These are phyloP conservation scores for Apiospora koreana DNA, from an alignment of 2,329 filamentous ascomycete genomes.

Conservation along the genomic window DNA sequence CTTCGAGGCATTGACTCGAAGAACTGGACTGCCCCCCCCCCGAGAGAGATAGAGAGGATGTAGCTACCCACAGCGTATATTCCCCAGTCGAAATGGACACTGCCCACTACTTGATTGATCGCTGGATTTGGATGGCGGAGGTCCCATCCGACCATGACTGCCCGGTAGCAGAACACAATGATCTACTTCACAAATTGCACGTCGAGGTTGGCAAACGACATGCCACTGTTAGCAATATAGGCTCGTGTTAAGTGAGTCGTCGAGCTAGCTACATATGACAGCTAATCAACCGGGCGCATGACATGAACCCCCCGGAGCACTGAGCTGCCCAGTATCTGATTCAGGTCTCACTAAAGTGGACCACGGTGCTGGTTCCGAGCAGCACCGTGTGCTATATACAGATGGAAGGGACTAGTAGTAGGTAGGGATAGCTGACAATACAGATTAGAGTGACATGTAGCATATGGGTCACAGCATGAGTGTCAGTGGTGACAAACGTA, in stretches of 20 bases:
- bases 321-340: constrained; percentile 1
- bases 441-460: neutral
- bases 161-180: neutral
- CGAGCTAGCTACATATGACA: neutral
- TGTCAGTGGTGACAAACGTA: neutral
- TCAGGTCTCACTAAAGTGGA: neutral
- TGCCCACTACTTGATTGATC: neutral
- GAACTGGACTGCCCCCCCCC: neutral
- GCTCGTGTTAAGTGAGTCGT: neutral
- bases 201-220: neutral
- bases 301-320: neutral
- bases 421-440: too few species aligned
- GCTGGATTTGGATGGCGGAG: neutral
- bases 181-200: neutral
- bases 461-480: neutral
- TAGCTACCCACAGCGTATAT: neutral
- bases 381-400: neutral
- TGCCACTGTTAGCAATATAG: neutral
- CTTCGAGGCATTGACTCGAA: constrained; percentile 7
- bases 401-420: too few species aligned
- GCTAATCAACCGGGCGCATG: neutral
- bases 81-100: neutral
- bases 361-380: neutral
- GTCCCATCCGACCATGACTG: neutral
- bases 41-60: neutral